Base-by-base conservation (phyloP, 805 yeast genomes). In the Suhomyces vadensis region DNA sequence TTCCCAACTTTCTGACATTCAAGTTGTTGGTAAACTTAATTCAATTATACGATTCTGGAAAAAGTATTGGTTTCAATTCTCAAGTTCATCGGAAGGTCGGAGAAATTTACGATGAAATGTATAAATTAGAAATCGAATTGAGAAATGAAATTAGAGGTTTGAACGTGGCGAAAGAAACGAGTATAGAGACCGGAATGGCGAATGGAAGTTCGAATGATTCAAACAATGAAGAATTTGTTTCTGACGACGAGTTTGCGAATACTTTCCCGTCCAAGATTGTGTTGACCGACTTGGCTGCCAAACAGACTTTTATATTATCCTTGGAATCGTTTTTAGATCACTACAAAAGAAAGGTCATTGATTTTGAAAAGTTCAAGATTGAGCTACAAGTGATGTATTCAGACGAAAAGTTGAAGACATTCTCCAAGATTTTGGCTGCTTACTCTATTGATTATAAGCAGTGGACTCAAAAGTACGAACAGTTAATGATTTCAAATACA, bases 231-330 rank as follows among this genome's bases (percentile, higher is more conserved):
- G 82, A 77, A 49, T 64, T 56, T 44, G 64, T 80, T 5, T 69
- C 86, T 1, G 90, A 84, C 60, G 75, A 75, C 20, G 75, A 75
- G 33, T 61, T 83, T 37, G 56, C 51, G 13, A 70, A 73, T 31
- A 66, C 79, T 1, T 82, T 74, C 36, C 85, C 87, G 1, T 75
- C 87, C 0, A 79, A 74, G 46, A 55, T 81, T 25, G 69, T 81
- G 0, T 41, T 78, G 2, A 48, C 58, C 0, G 60, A 67, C 21
- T 16, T 40, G 1, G 60, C 60, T 3, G 43, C 64, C 4, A 61
- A 63, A 14, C 63, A 67, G 53, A 58, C 53, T 21, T 63, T 59
- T 66, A 57, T 48, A 46, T 55, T 73, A 61, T 31, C 67, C 50
- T 60, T 56, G 46, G 46, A 47, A 56, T 55, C 50, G 23, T 67